Evolutionary conservation across 2,329 filamentous ascomycete species (phyloP).

Genomic region (Alternaria sp.): DNA sequence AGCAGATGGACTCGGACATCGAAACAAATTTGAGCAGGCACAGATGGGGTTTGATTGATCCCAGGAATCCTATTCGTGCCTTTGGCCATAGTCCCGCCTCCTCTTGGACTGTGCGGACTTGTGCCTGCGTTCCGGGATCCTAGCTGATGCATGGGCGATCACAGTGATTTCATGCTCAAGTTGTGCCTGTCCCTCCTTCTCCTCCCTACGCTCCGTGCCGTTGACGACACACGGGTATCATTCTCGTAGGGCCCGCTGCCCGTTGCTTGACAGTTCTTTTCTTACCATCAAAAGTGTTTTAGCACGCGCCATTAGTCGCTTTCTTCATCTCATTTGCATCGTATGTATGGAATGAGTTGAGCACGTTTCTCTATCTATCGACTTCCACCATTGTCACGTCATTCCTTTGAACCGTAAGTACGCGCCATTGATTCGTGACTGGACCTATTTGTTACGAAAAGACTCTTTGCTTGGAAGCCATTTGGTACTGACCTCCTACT

Average conservation of each 20-base stretch:
- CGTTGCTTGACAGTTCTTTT: slow-evolving; percentile 13
- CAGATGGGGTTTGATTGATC: slow-evolving; percentile 29
- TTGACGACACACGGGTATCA: slow-evolving; percentile 32
- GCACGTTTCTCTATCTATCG: neutral
- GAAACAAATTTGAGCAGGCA: slow-evolving; percentile 40
- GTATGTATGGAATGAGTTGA: slow-evolving; percentile 4
- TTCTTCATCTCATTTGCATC: slow-evolving; percentile 10
- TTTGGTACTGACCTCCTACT: slow-evolving; percentile 11
- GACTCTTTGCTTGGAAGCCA: neutral
- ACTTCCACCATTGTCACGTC: neutral
- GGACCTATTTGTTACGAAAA: neutral
- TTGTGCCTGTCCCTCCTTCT: slow-evolving; percentile 29
- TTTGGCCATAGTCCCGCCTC: slow-evolving; percentile 30
- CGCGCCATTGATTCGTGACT: neutral
- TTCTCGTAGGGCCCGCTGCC: slow-evolving; percentile 19
- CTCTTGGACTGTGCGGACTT: slow-evolving; percentile 38
- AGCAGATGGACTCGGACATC: slow-evolving; percentile 31
- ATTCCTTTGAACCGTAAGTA: slow-evolving; percentile 18
- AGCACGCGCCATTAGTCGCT: slow-evolving; percentile 16
- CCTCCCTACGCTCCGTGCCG: slow-evolving; percentile 36
- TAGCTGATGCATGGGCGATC: slow-evolving; percentile 42
- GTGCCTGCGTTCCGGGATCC: slow-evolving; percentile 31
- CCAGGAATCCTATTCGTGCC: slow-evolving; percentile 31
- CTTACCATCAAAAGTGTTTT: slow-evolving; percentile 17
- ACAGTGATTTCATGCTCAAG: slow-evolving; percentile 38